phyloP scores from a whole-genome alignment of 2,329 filamentous ascomycete genomes.

The Exophiala calicioides region DNA sequence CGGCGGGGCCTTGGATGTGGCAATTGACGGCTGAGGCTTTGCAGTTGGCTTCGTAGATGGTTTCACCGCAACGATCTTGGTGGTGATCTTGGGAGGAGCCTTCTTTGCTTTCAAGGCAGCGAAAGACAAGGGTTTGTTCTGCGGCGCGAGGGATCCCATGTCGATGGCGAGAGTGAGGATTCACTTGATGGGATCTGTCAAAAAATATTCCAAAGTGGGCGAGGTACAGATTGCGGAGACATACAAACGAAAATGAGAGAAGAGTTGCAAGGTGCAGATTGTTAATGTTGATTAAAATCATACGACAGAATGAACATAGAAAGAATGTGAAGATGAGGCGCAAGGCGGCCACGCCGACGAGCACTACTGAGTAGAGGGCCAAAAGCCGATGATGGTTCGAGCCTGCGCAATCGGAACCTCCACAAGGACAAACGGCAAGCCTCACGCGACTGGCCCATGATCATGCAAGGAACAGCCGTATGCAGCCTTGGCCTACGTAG shows the following conservation, averaged over 20 bases:
- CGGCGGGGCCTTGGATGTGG: neutral
- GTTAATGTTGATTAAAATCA: too few relatives aligned
- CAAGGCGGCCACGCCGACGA: conserved; percentile 1
- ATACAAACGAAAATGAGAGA: neutral
- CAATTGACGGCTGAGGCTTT: conserved; percentile 7
- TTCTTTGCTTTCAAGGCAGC: conserved; percentile 26
- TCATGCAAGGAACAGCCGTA: too few relatives aligned
- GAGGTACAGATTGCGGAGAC: conserved; percentile 8
- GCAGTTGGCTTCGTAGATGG: conserved; percentile 11
- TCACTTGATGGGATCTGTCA: neutral
- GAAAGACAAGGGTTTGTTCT: conserved; percentile 24
- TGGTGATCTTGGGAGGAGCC: conserved; percentile 25
- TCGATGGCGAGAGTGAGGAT: neutral
- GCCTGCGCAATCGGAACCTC: too few relatives aligned
- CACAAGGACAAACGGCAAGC: too few relatives aligned
- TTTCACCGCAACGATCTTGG: conserved; percentile 21
- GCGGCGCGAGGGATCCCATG: conserved; percentile 21
- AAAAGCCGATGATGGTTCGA: too few relatives aligned
- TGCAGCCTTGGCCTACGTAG: too few relatives aligned
- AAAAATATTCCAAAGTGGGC: neutral
- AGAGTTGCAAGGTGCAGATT: neutral
- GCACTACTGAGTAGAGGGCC: too few relatives aligned
- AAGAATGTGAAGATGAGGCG: neutral
- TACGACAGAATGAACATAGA: conserved; percentile 4
- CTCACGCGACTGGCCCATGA: too few relatives aligned